phyloP scores from a whole-genome alignment of 148 eudicot species.

The Rhododendron griersonianum region DNA sequence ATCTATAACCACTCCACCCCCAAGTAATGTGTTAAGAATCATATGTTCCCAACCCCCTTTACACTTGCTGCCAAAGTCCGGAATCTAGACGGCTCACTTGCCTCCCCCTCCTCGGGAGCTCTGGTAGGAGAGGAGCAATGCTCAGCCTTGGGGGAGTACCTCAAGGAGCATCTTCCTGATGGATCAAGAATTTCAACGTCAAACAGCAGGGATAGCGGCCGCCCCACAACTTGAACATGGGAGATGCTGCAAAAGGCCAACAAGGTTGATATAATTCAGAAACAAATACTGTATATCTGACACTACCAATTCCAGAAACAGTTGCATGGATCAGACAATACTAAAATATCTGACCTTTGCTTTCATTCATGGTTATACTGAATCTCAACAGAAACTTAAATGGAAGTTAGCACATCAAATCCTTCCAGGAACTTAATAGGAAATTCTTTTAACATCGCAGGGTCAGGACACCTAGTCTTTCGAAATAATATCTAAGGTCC shows the following conservation, averaged over 20 bases:
- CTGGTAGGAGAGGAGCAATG: constrained; percentile 14
- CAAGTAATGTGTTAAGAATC: constrained; percentile 31
- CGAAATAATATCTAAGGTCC: background rate
- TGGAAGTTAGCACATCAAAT: background rate
- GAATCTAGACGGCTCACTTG: constrained; percentile 17
- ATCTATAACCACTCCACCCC: constrained; percentile 16
- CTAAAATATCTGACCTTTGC: background rate
- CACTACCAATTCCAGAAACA: background rate
- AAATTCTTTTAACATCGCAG: background rate
- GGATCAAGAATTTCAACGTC: constrained; percentile 34
- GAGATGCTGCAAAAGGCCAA: constrained; percentile 34
- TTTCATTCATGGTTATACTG: background rate
- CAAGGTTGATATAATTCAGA: background rate
- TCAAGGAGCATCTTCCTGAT: constrained; percentile 39
- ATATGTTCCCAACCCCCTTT: constrained; percentile 49
- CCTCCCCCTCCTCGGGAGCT: constrained; percentile 11
- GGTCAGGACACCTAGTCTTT: background rate
- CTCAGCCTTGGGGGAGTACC: constrained; percentile 33
- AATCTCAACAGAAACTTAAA: background rate
- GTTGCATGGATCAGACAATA: background rate
- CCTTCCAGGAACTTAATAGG: background rate
- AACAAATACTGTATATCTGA: background rate
- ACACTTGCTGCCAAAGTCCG: constrained; percentile 18
- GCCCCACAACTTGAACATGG: constrained; percentile 56
- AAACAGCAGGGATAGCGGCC: constrained; percentile 47